A percentile compares a stretch with the other conserved stretches of the same genome.
These are phyloP conservation scores for Colletotrichum simmondsii DNA, from an alignment of 2,329 filamentous ascomycete species.

Conservation along the genomic window DNA sequence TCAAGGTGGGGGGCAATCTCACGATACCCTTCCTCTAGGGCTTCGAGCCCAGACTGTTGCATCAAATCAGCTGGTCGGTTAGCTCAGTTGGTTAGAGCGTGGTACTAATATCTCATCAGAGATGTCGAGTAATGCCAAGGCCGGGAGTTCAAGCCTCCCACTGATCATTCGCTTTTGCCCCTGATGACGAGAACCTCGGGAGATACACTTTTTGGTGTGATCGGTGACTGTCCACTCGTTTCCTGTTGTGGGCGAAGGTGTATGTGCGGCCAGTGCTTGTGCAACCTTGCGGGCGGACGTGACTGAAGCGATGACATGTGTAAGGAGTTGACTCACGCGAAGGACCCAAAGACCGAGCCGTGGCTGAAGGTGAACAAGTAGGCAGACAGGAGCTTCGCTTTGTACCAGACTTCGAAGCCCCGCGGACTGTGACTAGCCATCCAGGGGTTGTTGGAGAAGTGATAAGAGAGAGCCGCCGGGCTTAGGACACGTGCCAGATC, in stretches of 20 bases:
- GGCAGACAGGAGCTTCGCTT: not conserved
- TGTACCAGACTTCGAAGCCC: not conserved
- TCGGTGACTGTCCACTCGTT: not conserved
- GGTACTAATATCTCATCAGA: slow-evolving; percentile 30
- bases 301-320: not conserved
- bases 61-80: slow-evolving; percentile 14
- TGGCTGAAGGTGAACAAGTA: no score
- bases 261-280: not conserved
- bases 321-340: not conserved
- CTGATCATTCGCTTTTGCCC: slow-evolving; percentile 14
- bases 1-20: not conserved
- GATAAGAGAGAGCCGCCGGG: no score
- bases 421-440: no score
- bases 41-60: rapidly evolving
- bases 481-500: no score
- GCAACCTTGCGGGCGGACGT: not conserved
- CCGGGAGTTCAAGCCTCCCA: slow-evolving; percentile 30
- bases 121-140: slow-evolving; percentile 27
- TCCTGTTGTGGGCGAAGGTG: no score
- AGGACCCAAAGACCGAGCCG: not conserved
- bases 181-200: not conserved
- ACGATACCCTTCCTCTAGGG: not conserved
- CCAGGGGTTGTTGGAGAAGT: no score
- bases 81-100: slow-evolving; percentile 33
- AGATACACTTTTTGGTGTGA: not conserved